Percentiles rank a stretch among this genome's conserved stretches.
These are phyloP conservation scores for Wickerhamomyces bisporus DNA, from an alignment of 805 yeast species.

Conservation along the genomic window DNA sequence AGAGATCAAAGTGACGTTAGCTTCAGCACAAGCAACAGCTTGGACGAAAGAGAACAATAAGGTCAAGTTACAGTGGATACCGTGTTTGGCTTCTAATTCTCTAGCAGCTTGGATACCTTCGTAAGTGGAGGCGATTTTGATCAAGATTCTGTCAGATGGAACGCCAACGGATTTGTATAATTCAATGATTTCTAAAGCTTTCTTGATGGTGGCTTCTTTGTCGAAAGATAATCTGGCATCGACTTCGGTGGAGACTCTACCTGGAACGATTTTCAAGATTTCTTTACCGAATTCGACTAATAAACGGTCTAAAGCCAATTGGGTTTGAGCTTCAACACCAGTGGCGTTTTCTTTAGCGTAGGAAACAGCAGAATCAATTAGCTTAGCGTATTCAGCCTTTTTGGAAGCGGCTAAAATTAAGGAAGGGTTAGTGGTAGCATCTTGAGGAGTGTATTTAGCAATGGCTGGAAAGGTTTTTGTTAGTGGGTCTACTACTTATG, in stretches of 20 bases:
- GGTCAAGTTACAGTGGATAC: constrained; percentile 92
- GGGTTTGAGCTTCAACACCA: constrained; percentile 62
- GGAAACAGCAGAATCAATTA: constrained; percentile 87
- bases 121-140: constrained; percentile 97
- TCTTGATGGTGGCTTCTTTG: constrained; percentile 87
- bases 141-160: constrained; percentile 81
- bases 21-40: constrained; percentile 99
- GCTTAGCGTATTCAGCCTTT: constrained; percentile 80
- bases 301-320: constrained; percentile 82
- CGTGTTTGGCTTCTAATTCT: constrained; percentile 87
- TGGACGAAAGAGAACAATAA: constrained; percentile 91
- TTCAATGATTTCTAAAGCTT: constrained; percentile 87
- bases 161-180: constrained; percentile 85
- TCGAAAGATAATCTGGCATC: constrained; percentile 97
- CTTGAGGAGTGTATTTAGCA: constrained; percentile 98
- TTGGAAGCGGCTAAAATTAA: constrained; percentile 93
- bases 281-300: constrained; percentile 95
- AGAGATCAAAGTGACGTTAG: constrained; percentile 89
- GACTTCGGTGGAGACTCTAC: constrained; percentile 98
- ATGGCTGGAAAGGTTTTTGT: too few species aligned
- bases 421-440: constrained; percentile 98
- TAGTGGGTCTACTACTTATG: too few species aligned
- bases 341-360: constrained; percentile 68
- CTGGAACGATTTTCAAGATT: constrained; percentile 93
- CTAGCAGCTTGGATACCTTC: constrained; percentile 99